Base-by-base conservation (phyloP, 352 stramenopile species). In the Phytophthora cryptogea region DNA sequence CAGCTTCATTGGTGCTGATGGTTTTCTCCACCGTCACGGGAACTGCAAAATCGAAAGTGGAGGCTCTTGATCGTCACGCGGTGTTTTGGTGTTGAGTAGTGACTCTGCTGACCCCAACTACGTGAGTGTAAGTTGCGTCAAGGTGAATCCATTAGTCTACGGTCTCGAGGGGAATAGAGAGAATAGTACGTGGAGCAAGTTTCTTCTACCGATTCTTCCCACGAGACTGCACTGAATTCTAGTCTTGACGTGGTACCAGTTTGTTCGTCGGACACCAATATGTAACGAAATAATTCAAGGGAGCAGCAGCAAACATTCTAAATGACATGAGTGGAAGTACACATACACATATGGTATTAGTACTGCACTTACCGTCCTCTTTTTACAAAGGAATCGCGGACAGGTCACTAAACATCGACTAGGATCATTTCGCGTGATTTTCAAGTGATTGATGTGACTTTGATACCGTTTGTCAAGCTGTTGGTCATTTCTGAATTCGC, bases 171-270 rank as follows among this genome's bases (percentile, higher is more conserved):
- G 2, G 4, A 16, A 41, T 20, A 41, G 35, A 9, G 35, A 14
- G 35, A 41, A 41, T 14, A 41, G 4, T 14, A 41, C 8, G 14
- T 6, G 20, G 13, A 46, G 8, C 39, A 14, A 7, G 17, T 45
- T 45, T n/a, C 40, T 45, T 31, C 40, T 30, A 31, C 17, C 20
- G 40, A 46, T 46, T 46, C 40, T 46, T 46, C 40, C 9, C 14
- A 4, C 0, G 35, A 1, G 32, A n/a, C 3, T 37, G 0, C n/a
- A 28, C 39, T 44, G 39, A 16, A 44, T 44, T 11, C n/a, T 23
- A 23, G 14, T 26, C 37, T 17, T 10, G 37, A 5, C 8, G 37
- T 43, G 37, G 37, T 43, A 14, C 6, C 37, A 43, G 37, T 43
- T 43, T n/a, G 37, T 23, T 23, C 6, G 37, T 27, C n/a, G 37